A percentile compares a stretch with the other conserved stretches of the same genome.
Conservation (phyloP, 192 early-diverging fungal species). For the Backusella parvicylindrica region DNA sequence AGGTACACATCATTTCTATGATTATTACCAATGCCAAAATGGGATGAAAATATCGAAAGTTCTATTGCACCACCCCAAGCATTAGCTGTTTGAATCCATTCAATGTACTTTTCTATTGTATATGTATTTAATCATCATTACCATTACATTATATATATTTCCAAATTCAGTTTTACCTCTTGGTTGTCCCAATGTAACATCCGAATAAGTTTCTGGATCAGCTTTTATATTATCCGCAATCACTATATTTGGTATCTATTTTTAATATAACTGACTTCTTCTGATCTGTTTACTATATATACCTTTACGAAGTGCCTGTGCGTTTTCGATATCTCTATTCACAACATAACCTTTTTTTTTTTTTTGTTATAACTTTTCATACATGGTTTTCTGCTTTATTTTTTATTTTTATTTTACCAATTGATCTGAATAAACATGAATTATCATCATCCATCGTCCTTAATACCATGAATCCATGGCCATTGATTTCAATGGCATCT, state of each 20-base stretch:
- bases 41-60: slow-evolving; percentile 67
- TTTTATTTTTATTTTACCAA: slow-evolving; percentile 33
- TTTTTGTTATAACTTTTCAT: neutral
- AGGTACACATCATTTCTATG: too few relatives aligned
- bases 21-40: slow-evolving; percentile 59
- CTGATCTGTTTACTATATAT: neutral
- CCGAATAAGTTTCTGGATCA: slow-evolving; percentile 55
- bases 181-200: slow-evolving; percentile 56
- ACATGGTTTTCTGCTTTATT: too few relatives aligned
- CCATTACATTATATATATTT: neutral
- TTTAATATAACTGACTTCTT: neutral
- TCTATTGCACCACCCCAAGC: slow-evolving; percentile 85
- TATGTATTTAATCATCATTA: neutral
- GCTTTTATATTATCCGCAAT: slow-evolving; percentile 46
- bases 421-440: slow-evolving; percentile 66
- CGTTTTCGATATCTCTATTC: slow-evolving; percentile 21
- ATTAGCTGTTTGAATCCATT: slow-evolving; percentile 61
- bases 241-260: slow-evolving; percentile 20
- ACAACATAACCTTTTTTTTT: slow-evolving; percentile 31
- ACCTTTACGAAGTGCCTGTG: slow-evolving; percentile 32
- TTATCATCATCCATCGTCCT: slow-evolving; percentile 69
- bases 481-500: neutral
- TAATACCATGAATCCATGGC: neutral
- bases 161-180: slow-evolving; percentile 2
- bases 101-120: slow-evolving; percentile 47